These are phyloP conservation scores for Nakazawaea ernobii DNA, from an alignment of 805 yeast genomes.

Conservation along the genomic window DNA sequence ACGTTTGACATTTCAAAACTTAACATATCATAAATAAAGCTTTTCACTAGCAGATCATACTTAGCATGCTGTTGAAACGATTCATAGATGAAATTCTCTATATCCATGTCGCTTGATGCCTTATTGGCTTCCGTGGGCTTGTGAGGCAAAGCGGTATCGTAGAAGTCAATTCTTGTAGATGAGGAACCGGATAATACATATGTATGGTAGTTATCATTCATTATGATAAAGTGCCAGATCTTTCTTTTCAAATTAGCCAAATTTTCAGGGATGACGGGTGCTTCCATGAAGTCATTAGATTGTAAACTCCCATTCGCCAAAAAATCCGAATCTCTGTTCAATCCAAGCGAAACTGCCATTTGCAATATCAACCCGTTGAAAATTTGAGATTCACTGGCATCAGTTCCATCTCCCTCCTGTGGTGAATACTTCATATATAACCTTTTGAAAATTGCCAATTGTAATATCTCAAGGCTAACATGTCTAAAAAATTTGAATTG, in stretches of 20 bases:
- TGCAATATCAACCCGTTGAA: conserved; percentile 30
- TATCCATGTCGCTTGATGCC: conserved; percentile 10
- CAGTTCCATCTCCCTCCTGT: conserved; percentile 46
- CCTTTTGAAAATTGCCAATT: conserved; percentile 33
- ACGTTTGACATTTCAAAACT: not conserved
- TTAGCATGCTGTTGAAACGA: conserved; percentile 15
- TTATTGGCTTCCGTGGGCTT: conserved; percentile 13
- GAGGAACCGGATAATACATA: conserved; percentile 19
- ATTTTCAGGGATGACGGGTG: not conserved
- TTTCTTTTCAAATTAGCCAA: conserved; percentile 21
- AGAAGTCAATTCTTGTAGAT: conserved; percentile 14
- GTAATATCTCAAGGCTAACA: conserved; percentile 36
- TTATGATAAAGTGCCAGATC: conserved; percentile 21
- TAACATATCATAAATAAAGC: conserved; percentile 1
- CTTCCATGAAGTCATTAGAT: not conserved
- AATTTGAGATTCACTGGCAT: conserved; percentile 33
- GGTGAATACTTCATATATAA: conserved; percentile 37
- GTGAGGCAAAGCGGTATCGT: conserved; percentile 13
- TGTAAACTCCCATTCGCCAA: not conserved
- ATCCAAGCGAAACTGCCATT: conserved; percentile 38
- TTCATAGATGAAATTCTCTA: conserved; percentile 17
- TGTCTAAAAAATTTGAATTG: conserved; percentile 33
- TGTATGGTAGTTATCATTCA: conserved; percentile 19
- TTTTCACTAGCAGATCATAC: conserved; percentile 14
- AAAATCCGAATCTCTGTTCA: conserved; percentile 33